Conservation (phyloP, 1,284 basidiomycete genomes). For the Dichomitus squalens region DNA sequence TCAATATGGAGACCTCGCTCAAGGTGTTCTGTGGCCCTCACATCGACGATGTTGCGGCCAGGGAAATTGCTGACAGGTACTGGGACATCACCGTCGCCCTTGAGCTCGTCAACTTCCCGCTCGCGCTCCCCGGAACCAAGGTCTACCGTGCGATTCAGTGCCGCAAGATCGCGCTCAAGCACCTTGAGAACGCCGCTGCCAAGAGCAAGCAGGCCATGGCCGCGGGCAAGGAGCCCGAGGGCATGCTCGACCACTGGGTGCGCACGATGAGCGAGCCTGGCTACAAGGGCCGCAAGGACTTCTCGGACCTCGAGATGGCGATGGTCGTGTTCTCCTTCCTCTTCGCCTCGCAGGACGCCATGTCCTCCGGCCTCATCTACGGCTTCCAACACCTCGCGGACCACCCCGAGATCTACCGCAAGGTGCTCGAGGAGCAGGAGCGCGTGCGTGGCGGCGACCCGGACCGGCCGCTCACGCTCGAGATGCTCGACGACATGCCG, state of each 20-base stretch:
- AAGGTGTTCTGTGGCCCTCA: slow-evolving; percentile 94
- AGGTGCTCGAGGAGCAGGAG: slow-evolving; percentile 92
- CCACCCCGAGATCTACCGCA: slow-evolving; percentile 86
- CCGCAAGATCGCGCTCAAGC: slow-evolving; percentile 86
- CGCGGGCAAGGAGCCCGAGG: slow-evolving; percentile 80
- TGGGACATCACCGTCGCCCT: slow-evolving; percentile 96
- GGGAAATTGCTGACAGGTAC: slow-evolving; percentile 91
- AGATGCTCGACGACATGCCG: slow-evolving; percentile 90
- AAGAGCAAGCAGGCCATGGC: slow-evolving; percentile 87
- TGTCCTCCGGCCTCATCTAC: slow-evolving; percentile 93
- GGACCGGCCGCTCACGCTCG: slow-evolving; percentile 83
- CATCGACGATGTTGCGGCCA: slow-evolving; percentile 78
- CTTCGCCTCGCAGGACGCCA: slow-evolving; percentile 98
- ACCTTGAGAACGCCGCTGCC: slow-evolving; percentile 81
- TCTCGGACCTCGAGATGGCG: slow-evolving; percentile 93
- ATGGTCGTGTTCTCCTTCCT: slow-evolving; percentile 97
- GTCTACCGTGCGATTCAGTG: slow-evolving; percentile 95
- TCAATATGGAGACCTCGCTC: slow-evolving; percentile 98
- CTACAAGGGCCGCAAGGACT: slow-evolving; percentile 84
- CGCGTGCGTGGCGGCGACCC: slow-evolving; percentile 81
- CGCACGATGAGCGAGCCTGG: slow-evolving; percentile 69
- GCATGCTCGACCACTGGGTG: slow-evolving; percentile 95
- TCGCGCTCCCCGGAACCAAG: slow-evolving; percentile 96
- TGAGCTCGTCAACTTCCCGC: slow-evolving; percentile 98
- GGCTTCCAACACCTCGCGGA: slow-evolving; percentile 97